These are phyloP conservation scores for Endoconidiophora laricicola DNA, from an alignment of 2,329 filamentous ascomycete genomes.

Conservation along the genomic window DNA sequence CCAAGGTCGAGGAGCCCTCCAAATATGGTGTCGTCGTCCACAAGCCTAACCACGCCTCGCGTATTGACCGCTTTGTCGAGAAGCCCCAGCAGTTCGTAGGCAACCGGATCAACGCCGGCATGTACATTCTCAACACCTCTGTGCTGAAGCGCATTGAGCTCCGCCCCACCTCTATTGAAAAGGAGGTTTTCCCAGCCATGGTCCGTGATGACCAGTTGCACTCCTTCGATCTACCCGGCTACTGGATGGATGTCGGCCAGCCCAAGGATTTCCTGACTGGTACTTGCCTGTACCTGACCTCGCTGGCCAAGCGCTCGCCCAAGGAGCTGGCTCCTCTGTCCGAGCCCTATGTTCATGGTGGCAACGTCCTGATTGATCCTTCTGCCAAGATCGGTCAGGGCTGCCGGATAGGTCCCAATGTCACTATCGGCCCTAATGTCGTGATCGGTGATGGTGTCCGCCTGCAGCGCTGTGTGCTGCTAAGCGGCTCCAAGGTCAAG, in stretches of 20 bases:
- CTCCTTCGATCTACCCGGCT: slow-evolving; percentile 90
- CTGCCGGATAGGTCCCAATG: slow-evolving; percentile 94
- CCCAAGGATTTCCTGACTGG: slow-evolving; percentile 96
- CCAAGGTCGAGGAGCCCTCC: slow-evolving; percentile 96
- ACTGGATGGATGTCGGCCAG: slow-evolving; percentile 99
- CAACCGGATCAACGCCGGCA: slow-evolving; percentile 96
- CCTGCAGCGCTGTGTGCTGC: slow-evolving; percentile 79
- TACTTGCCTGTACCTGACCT: slow-evolving; percentile 90
- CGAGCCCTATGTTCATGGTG: slow-evolving; percentile 73
- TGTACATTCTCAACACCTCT: slow-evolving; percentile 93
- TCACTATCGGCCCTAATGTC: slow-evolving; percentile 86
- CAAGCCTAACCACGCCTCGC: slow-evolving; percentile 76
- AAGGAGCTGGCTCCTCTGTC: slow-evolving; percentile 60
- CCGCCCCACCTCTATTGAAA: slow-evolving; percentile 91
- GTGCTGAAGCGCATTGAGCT: slow-evolving; percentile 86
- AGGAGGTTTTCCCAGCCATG: slow-evolving; percentile 95
- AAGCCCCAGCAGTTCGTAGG: slow-evolving; percentile 98
- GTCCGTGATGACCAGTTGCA: slow-evolving; percentile 79
- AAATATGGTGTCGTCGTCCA: slow-evolving; percentile 98
- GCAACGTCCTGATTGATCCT: slow-evolving; percentile 90
- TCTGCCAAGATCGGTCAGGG: slow-evolving; percentile 94
- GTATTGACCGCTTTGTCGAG: slow-evolving; percentile 98
- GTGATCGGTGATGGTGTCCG: slow-evolving; percentile 87
- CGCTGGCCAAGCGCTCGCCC: slow-evolving; percentile 74
- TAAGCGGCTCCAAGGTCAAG: slow-evolving; percentile 85